Base-by-base conservation (phyloP, 495 filamentous ascomycete species). In the Apodospora peruviana region DNA sequence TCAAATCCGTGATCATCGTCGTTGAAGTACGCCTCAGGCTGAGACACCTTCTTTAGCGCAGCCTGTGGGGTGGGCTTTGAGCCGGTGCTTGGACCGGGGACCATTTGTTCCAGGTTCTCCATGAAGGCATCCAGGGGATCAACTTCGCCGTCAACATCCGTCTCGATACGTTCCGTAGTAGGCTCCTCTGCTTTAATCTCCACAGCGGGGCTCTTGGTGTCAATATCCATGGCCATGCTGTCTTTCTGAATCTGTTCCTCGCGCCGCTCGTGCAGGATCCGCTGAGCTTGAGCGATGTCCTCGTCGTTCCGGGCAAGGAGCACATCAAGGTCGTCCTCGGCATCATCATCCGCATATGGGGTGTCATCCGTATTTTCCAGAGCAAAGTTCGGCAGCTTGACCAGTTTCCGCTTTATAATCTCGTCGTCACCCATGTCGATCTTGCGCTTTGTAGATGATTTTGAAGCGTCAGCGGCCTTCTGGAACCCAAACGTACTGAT, bases 101-200 rank as follows among this genome's bases (percentile, higher is more conserved):
- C 56, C 8, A 43, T 42, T 20, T 59, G 53, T 19, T 72, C 79
- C 21, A 98, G 79, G 39, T 77, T 83, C 40, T 83, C 84, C 93
- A 99, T 97, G 69, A 90, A 99, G 9, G 90, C 91, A 70, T 99
- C 93, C 25, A 99, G 75, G 20, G 93, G 90, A 66, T 99, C 93
- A 45, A 88, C 66, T 18, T 95, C 90, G 23, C 91, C 90, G 35
- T 83, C 83, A 16, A 78, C 75, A 38, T 79, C 69, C 74, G 77
- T 82, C 40, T 35, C 25, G 12, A 35, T 60, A 41, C 47, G 61
- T 52, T 57, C 58, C 56, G 32, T 63, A 49, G 45, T 81, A 8
- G 35, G 71, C 16, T 60, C 61, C 14, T 61, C 52, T 2, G 44
- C 43, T 38, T 60, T 53, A 14, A 48, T 14, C 18, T 47, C 32